Evolutionary conservation across 2,329 filamentous ascomycete genomes (phyloP).

Genomic region (Beauveria sp.): DNA sequence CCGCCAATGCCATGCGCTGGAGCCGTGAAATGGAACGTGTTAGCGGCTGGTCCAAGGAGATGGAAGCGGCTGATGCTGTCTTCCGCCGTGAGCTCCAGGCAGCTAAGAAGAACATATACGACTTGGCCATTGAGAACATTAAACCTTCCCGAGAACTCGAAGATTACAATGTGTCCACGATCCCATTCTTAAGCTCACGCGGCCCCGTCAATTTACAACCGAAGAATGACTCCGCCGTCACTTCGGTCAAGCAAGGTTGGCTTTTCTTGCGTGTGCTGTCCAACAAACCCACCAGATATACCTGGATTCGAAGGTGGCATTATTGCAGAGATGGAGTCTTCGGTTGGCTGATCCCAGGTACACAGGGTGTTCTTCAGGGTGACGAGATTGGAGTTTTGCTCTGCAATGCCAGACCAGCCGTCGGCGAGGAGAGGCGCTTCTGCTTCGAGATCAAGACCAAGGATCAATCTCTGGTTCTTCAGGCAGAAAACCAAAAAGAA

Average conservation of each 20-base stretch:
- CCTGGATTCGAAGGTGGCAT: constrained; percentile 89
- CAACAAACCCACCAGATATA: constrained; percentile 83
- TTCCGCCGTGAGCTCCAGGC: constrained; percentile 76
- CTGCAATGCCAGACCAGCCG: constrained; percentile 84
- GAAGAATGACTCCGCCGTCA: constrained; percentile 39
- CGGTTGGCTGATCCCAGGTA: constrained; percentile 81
- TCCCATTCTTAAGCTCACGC: constrained; percentile 72
- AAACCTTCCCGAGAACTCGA: constrained; percentile 88
- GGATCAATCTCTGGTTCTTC: constrained; percentile 78
- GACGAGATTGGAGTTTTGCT: constrained; percentile 93
- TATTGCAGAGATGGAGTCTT: constrained; percentile 95
- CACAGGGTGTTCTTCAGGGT: constrained; percentile 84
- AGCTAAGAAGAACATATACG: constrained; percentile 75
- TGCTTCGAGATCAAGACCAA: constrained; percentile 99
- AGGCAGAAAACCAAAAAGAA: constrained; percentile 86
- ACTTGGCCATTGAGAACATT: constrained; percentile 59
- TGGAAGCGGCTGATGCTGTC: constrained; percentile 79
- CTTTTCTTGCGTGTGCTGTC: constrained; percentile 73
- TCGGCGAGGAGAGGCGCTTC: constrained; percentile 88
- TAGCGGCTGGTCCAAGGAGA: constrained; percentile 85
- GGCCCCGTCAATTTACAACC: constrained; percentile 58
- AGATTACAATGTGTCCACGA: constrained; percentile 83
- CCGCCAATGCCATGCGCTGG: constrained; percentile 58
- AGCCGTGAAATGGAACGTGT: constrained; percentile 82
- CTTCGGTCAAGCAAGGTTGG: constrained; percentile 88